phyloP scores from a whole-genome alignment of 1,139 yeast genomes.

The Debaryomycetaceae sp. region DNA sequence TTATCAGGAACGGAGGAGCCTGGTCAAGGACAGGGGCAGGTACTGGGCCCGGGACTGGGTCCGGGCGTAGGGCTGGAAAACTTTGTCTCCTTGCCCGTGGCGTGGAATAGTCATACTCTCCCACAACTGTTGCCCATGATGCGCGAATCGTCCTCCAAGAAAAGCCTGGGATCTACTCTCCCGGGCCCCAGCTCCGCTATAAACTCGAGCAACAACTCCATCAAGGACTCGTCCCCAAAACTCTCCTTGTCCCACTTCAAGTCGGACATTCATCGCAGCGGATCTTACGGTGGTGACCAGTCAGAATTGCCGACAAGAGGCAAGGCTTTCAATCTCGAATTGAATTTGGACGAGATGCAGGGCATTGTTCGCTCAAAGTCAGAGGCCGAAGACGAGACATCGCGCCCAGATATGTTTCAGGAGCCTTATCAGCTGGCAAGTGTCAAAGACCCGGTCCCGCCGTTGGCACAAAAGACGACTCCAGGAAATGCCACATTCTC shows the following conservation, averaged over 20 bases:
- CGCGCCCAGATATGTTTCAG: neutral
- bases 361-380: constrained; percentile 34
- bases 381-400: neutral
- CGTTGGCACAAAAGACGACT: no score
- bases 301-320: neutral
- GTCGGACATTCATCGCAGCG: constrained; percentile 20
- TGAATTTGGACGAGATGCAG: constrained; percentile 40
- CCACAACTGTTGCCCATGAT: constrained; percentile 3
- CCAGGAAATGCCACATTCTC: no score
- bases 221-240: constrained; percentile 13
- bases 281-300: constrained; percentile 2
- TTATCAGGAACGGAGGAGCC: constrained; percentile 7
- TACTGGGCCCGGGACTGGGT: neutral
- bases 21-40: neutral
- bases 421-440: neutral
- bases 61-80: no score
- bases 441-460: no score
- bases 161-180: constrained; percentile 5
- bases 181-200: constrained; percentile 2
- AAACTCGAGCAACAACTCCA: constrained; percentile 1
- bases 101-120: no score
- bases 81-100: neutral
- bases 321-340: constrained; percentile 27
- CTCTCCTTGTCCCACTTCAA: constrained; percentile 21
- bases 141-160: constrained; percentile 1